Evolutionary conservation across 1,284 basidiomycete species (phyloP), one percentile per base, ranked within the genome.

Genomic region (Ceratobasidium sp.): DNA sequence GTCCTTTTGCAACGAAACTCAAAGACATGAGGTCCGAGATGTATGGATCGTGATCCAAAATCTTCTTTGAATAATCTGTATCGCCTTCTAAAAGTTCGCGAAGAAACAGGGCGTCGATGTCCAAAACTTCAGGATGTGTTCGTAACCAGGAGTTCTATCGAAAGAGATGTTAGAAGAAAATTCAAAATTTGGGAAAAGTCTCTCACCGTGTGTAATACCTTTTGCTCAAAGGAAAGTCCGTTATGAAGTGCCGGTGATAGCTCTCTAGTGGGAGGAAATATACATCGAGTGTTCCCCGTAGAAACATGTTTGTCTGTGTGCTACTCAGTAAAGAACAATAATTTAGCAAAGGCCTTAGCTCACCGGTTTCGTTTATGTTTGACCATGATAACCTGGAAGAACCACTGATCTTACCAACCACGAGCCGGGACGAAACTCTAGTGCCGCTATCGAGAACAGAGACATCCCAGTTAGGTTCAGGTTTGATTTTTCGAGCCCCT

Each of bases 181-280:
- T 32, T 57, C 26, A 9, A 13, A 57, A 30, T 52, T 23, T 11
- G 8, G 49, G 1, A 23, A 9, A 9, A 4, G 11, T 1, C 21
- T 14, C 66, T 44, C n/a, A 70, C 66, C 13, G 46, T 58, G 18
- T 30, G 28, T 46, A 70, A n/a, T 0, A 43, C 66, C 30, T 70
- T 70, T 57, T 55, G 66, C 44, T 70, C 66, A 8, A 70, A 58
- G 1, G 66, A 58, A 8, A 43, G 13, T 23, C 66, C 66, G 35
- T 8, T 7, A 26, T 35, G 9, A 13, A 18, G 8, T 30, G 7
- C 28, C n/a, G n/a, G n/a, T n/a, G 7, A 49, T 13, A 30, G 30
- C 26, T 58, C 38, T 30, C 66, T 44, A 18, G 66, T 70, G 47
- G 66, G 66, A 47, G 66, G 54, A n/a, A 70, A 58, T n/a, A 70